Conservation (phyloP, 1,284 basidiomycete species). For the Trichosporon faecale region DNA sequence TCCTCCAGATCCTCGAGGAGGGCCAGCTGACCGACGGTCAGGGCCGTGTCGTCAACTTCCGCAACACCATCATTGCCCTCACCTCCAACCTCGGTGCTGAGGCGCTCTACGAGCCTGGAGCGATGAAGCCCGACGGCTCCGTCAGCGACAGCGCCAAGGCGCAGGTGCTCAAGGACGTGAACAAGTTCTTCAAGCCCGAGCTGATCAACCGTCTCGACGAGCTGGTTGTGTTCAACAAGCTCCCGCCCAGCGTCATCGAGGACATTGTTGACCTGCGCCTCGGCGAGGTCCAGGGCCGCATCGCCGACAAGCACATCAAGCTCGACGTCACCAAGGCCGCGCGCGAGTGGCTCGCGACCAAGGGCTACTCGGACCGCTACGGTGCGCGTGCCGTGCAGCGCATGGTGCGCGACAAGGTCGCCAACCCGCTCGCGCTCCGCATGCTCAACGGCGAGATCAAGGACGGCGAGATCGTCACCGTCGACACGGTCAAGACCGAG, state of each 20-base stretch:
- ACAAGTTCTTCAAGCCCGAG: slow-evolving; percentile 82
- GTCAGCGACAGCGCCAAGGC: slow-evolving; percentile 64
- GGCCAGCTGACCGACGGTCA: slow-evolving; percentile 72
- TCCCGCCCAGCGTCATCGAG: slow-evolving; percentile 68
- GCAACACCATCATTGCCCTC: slow-evolving; percentile 87
- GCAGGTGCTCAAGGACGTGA: slow-evolving; percentile 71
- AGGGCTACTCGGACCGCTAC: slow-evolving; percentile 82
- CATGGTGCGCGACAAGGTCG: slow-evolving; percentile 70
- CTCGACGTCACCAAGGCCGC: slow-evolving; percentile 68
- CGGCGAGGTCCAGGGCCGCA: slow-evolving; percentile 65
- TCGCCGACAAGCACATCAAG: slow-evolving; percentile 65
- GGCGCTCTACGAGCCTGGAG: slow-evolving; percentile 67
- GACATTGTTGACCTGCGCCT: slow-evolving; percentile 74
- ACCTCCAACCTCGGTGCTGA: slow-evolving; percentile 83
- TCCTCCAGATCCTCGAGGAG: slow-evolving; percentile 90
- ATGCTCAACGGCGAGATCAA: slow-evolving; percentile 70
- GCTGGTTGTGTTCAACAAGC: slow-evolving; percentile 84
- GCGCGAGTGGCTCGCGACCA: slow-evolving; percentile 67
- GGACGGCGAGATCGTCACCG: slow-evolving; percentile 65
- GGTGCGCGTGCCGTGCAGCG: slow-evolving; percentile 78
- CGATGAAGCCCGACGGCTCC: slow-evolving; percentile 64
- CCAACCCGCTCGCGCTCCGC: slow-evolving; percentile 74
- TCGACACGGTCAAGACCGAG: slow-evolving; percentile 43
- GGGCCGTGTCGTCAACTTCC: slow-evolving; percentile 51
- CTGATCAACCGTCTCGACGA: slow-evolving; percentile 85